Conservation (phyloP, 2,329 filamentous ascomycete species). For the Penicillium olsonii region DNA sequence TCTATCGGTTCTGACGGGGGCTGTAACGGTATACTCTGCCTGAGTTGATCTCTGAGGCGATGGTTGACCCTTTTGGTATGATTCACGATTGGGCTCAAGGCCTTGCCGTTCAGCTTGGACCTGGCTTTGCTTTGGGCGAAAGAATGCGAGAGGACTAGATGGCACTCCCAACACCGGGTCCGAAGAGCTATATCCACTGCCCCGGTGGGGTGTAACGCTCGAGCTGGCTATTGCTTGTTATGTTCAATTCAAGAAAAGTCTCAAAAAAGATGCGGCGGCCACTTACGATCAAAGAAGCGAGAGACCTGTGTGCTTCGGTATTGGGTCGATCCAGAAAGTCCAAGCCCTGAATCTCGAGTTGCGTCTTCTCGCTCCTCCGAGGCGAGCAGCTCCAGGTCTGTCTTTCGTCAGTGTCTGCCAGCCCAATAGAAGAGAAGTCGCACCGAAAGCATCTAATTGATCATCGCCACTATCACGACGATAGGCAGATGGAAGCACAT, state of each 20-base stretch:
- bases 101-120: conserved; percentile 3
- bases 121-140: conserved; percentile 15
- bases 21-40: background rate
- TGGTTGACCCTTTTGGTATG: background rate
- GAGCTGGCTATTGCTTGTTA: conserved; percentile 18
- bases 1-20: background rate
- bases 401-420: background rate
- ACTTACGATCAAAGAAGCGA: conserved; percentile 34
- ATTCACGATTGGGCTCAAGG: background rate
- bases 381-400: conserved; percentile 43
- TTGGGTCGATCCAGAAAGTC: background rate
- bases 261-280: background rate
- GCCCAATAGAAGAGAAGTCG: conserved; percentile 12
- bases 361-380: conserved; percentile 23
- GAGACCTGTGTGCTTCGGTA: conserved; percentile 20
- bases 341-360: background rate
- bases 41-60: background rate
- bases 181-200: conserved; percentile 30
- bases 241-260: background rate
- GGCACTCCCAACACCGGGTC: conserved; percentile 22
- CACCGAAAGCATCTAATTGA: conserved; percentile 55
- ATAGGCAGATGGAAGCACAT: background rate
- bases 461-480: conserved; percentile 31
- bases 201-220: conserved; percentile 24
- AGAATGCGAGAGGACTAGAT: conserved; percentile 35